Percentiles rank a stretch among this genome's conserved stretches.
Conservation (phyloP, 345 rosid genomes). For the Melaleuca quinquenervia region DNA sequence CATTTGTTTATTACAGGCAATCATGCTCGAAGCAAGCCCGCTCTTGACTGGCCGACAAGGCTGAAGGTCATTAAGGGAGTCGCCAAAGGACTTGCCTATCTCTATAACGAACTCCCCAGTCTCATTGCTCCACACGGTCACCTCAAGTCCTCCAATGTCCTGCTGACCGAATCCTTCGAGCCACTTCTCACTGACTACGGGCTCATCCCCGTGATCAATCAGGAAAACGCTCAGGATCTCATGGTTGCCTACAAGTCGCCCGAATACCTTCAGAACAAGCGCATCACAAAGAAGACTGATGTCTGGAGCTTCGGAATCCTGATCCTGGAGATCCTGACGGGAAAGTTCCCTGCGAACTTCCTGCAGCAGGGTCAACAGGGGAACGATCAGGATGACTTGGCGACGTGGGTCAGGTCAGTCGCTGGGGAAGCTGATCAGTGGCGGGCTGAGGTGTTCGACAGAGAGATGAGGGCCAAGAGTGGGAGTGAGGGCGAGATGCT, state of each 20-base stretch:
- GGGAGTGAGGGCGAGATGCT: slow-evolving; percentile 31
- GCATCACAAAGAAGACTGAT: slow-evolving; percentile 83
- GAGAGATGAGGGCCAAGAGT: slow-evolving; percentile 30
- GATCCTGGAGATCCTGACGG: slow-evolving; percentile 68
- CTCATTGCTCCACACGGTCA: slow-evolving; percentile 80
- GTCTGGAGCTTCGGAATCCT: slow-evolving; percentile 74
- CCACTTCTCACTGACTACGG: slow-evolving; percentile 70
- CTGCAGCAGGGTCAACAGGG: slow-evolving; percentile 23
- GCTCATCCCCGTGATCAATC: slow-evolving; percentile 65
- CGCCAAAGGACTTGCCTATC: slow-evolving; percentile 52
- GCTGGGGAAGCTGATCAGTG: slow-evolving; percentile 1
- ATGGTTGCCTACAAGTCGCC: slow-evolving; percentile 94
- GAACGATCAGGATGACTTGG: slow-evolving; percentile 18
- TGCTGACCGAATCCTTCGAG: slow-evolving; percentile 34
- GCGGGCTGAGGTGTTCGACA: slow-evolving; percentile 33
- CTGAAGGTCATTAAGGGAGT: slow-evolving; percentile 69
- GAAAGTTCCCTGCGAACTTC: slow-evolving; percentile 48
- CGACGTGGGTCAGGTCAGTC: slow-evolving; percentile 37
- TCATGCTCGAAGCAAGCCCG: slow-evolving; percentile 31
- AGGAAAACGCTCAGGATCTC: slow-evolving; percentile 59
- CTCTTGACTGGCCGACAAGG: slow-evolving; percentile 65
- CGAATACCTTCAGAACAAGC: slow-evolving; percentile 42
- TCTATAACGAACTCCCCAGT: slow-evolving; percentile 58
- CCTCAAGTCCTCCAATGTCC: slow-evolving; percentile 80
- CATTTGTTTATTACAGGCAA: slow-evolving; percentile 24